Conservation (phyloP, 2,329 filamentous ascomycete genomes). For the Claviceps humidiphila region DNA sequence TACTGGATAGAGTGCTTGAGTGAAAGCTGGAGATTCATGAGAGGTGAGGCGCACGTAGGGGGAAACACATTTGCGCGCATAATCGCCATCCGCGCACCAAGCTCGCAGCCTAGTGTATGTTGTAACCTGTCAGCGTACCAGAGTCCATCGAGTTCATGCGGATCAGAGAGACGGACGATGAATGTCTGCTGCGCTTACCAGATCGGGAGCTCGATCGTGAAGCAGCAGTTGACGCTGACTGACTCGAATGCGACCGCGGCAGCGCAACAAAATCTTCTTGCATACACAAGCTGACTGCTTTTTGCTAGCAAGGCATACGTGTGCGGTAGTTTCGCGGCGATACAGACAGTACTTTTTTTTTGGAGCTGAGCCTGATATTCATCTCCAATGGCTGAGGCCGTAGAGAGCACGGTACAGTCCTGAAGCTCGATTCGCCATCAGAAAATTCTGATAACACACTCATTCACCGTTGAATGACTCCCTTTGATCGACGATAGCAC, state of each 20-base stretch:
- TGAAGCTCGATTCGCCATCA: too few relatives aligned
- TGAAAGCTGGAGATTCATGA: too few relatives aligned
- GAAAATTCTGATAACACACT: too few relatives aligned
- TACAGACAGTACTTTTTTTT: not conserved
- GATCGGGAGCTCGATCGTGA: constrained; percentile 11
- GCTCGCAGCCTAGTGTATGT: constrained; percentile 19
- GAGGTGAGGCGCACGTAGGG: too few relatives aligned
- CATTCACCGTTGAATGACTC: too few relatives aligned
- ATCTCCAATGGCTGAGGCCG: too few relatives aligned
- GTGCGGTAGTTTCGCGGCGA: not conserved
- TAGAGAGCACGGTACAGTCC: too few relatives aligned
- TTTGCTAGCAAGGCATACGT: not conserved
- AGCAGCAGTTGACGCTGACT: constrained; percentile 21
- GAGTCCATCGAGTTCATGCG: constrained; percentile 18
- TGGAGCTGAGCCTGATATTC: too few relatives aligned
- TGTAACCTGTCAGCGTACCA: constrained; percentile 16
- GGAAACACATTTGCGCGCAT: too few relatives aligned
- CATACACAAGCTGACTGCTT: not conserved
- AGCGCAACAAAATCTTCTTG: constrained; percentile 1
- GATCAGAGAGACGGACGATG: constrained; percentile 15
- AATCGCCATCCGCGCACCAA: too few relatives aligned
- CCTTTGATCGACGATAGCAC: too few relatives aligned
- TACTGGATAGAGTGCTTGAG: too few relatives aligned
- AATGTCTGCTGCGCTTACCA: not conserved
- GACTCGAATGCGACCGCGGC: constrained; percentile 11